phyloP scores from a whole-genome alignment of 306 rosid species.

The Ormosia semicastrata region DNA sequence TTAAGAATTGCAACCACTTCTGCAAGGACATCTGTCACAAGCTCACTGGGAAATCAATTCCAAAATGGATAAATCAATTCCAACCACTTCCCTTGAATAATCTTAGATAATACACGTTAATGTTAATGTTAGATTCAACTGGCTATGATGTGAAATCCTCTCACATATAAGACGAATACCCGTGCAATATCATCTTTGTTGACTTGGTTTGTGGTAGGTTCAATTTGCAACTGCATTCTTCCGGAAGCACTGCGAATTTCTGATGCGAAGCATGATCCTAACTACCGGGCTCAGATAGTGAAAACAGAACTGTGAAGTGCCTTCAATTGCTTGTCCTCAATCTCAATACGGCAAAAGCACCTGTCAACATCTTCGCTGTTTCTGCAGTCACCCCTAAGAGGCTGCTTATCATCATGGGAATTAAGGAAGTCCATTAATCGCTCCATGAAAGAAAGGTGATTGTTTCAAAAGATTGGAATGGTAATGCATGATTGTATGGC shows the following conservation, averaged over 20 bases:
- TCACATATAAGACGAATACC: not conserved
- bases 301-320: conserved; percentile 65
- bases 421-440: conserved; percentile 66
- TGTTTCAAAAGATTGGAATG: conserved; percentile 5
- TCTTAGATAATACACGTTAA: too few relatives aligned
- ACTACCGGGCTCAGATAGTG: conserved; percentile 54
- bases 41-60: conserved; percentile 90
- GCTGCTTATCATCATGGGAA: conserved; percentile 86
- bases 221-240: conserved; percentile 83
- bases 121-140: too few relatives aligned
- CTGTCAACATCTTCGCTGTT: conserved; percentile 75
- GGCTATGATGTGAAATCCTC: conserved; percentile 41
- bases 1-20: conserved; percentile 96
- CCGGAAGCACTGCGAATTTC: conserved; percentile 81
- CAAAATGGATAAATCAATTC: conserved; percentile 73
- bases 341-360: conserved; percentile 93
- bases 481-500: conserved; percentile 23
- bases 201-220: conserved; percentile 59
- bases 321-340: conserved; percentile 76
- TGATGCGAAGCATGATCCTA: conserved; percentile 73
- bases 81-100: too few relatives aligned
- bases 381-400: conserved; percentile 90
- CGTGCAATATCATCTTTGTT: not conserved
- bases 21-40: conserved; percentile 88
- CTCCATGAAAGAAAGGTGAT: conserved; percentile 76